Evolutionary conservation across 1,139 yeast genomes (phyloP).

Genomic region (Pichiaceae sp.): DNA sequence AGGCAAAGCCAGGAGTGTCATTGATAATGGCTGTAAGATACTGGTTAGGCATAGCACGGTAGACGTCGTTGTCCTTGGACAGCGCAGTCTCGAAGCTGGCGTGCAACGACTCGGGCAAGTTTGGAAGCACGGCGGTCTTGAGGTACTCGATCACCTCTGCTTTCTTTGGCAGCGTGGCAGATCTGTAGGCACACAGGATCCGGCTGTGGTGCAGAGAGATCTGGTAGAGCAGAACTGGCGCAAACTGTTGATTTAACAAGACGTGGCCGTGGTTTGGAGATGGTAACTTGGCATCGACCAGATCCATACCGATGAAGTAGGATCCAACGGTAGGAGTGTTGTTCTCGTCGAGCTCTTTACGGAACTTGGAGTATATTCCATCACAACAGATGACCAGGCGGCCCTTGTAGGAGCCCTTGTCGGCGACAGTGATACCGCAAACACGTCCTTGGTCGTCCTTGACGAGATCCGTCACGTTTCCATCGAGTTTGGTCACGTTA

Average conservation of each 20-base stretch:
- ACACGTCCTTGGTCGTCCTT: conserved; percentile 44
- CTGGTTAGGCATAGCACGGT: conserved; percentile 91
- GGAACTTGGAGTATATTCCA: conserved; percentile 89
- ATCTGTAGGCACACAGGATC: conserved; percentile 80
- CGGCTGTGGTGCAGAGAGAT: conserved; percentile 78
- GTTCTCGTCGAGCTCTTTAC: conserved; percentile 56
- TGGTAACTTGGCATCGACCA: conserved; percentile 67
- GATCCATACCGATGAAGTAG: conserved; percentile 77
- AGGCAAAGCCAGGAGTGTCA: conserved; percentile 65
- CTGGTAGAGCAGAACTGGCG: conserved; percentile 85
- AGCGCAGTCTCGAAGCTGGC: conserved; percentile 62
- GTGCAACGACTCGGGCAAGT: conserved; percentile 53
- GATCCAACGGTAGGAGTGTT: conserved; percentile 61
- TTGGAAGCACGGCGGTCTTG: conserved; percentile 50
- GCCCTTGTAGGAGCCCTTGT: conserved; percentile 37
- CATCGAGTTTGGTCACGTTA: conserved; percentile 72
- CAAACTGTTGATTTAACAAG: conserved; percentile 64
- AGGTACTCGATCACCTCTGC: conserved; percentile 54
- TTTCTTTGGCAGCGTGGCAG: conserved; percentile 63
- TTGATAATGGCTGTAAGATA: conserved; percentile 69
- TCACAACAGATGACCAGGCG: conserved; percentile 76
- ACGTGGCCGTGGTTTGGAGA: conserved; percentile 80
- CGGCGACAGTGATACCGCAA: conserved; percentile 54
- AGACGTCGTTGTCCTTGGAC: conserved; percentile 34
- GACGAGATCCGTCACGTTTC: conserved; percentile 63